A percentile compares a stretch with the other conserved stretches of the same genome.
These are phyloP conservation scores for Pythium coloratum DNA, from an alignment of 352 stramenopile species.

Conservation along the genomic window DNA sequence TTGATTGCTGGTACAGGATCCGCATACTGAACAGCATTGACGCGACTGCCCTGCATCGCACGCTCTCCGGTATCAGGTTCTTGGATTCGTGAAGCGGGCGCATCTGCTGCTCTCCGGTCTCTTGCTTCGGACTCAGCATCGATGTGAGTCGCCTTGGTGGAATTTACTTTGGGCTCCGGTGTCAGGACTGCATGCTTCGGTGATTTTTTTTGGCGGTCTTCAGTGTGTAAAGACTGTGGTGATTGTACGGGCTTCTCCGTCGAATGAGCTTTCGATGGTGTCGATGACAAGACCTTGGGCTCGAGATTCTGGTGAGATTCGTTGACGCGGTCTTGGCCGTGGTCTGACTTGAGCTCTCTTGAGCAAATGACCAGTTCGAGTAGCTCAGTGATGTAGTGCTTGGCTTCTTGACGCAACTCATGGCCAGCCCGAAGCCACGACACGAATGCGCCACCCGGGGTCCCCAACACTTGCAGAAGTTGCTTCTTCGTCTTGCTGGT, in stretches of 20 bases:
- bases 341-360: constrained; percentile 22
- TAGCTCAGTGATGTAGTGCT: constrained; percentile 76
- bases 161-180: neutral
- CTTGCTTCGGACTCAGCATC: neutral
- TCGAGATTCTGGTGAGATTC: neutral
- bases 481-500: constrained; percentile 54
- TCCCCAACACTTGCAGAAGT: constrained; percentile 49
- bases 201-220: neutral
- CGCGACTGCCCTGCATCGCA: neutral
- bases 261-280: neutral
- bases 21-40: neutral
- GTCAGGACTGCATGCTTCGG: neutral
- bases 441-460: constrained; percentile 74
- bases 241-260: neutral
- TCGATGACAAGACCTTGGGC: neutral
- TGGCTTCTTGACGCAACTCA: constrained; percentile 87
- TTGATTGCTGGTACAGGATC: neutral
- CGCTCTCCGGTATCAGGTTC: neutral
- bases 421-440: constrained; percentile 88
- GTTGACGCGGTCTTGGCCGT: neutral
- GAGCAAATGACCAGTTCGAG: constrained; percentile 76
- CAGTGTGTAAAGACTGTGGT: neutral
- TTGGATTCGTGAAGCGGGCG: neutral
- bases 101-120: neutral
- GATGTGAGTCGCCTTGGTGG: neutral